These are phyloP conservation scores for Ceratocystis ficicola DNA, from an alignment of 2,329 filamentous ascomycete species.

Conservation along the genomic window DNA sequence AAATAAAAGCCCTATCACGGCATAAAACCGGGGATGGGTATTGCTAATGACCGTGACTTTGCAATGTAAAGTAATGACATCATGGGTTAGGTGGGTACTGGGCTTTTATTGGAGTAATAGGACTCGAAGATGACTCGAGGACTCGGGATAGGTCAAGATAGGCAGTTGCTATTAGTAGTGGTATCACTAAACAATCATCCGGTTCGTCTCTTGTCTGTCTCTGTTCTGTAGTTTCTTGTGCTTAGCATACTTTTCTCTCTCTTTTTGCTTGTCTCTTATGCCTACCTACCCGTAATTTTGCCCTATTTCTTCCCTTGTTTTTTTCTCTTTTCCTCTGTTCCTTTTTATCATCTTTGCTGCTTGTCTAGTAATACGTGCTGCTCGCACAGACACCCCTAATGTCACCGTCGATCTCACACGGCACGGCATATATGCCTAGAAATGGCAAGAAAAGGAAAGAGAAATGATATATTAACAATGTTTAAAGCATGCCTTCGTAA, in stretches of 20 bases:
- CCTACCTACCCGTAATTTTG: background rate
- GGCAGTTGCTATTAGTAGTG: background rate
- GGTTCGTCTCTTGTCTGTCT: background rate
- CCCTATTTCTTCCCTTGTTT: background rate
- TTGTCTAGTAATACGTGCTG: background rate
- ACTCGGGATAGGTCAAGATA: background rate
- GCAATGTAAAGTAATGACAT: background rate
- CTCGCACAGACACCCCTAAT: slow-evolving; percentile 10
- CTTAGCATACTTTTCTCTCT: background rate
- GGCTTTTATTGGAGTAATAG: background rate
- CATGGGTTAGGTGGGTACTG: background rate
- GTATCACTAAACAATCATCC: background rate
- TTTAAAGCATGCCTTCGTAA: background rate
- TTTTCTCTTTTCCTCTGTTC: background rate
- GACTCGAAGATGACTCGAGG: background rate
- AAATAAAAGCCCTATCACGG: background rate
- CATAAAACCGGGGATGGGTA: background rate
- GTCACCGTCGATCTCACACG: slow-evolving; percentile 8
- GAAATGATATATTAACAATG: background rate
- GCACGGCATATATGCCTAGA: slow-evolving; percentile 1
- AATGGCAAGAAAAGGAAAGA: background rate
- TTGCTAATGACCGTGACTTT: background rate
- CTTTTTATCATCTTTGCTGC: background rate
- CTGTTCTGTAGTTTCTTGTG: background rate
- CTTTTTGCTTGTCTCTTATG: background rate